These are phyloP conservation scores for Bonia amplexicaulis DNA, from an alignment of 176 grass and related monocot genomes.

Conservation along the genomic window DNA sequence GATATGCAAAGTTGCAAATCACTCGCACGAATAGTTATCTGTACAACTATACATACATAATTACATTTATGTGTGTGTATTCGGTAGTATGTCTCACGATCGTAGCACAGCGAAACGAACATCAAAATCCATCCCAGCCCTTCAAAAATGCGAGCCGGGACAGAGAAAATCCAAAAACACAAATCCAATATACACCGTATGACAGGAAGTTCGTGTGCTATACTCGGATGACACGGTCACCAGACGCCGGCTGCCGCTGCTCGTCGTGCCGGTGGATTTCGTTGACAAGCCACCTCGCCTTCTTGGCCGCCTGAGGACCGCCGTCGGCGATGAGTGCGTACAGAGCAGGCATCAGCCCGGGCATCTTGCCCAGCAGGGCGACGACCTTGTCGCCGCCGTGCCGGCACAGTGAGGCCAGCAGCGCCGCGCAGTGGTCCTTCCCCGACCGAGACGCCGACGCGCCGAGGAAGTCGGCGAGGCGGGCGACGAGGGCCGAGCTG, in stretches of 20 bases:
- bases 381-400: slow-evolving; percentile 46
- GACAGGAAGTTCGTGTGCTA: neutral
- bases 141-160: slow-evolving; percentile 56
- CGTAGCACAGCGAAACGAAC: neutral
- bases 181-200: neutral
- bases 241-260: slow-evolving; percentile 6
- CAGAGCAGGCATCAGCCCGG: slow-evolving; percentile 52
- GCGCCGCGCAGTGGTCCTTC: slow-evolving; percentile 53
- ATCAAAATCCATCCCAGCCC: slow-evolving; percentile 21
- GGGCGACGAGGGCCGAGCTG: slow-evolving; percentile 28
- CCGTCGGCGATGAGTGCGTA: slow-evolving; percentile 64
- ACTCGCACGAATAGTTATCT: neutral
- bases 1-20: neutral
- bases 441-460: slow-evolving; percentile 38
- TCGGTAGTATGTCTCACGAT: neutral
- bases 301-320: slow-evolving; percentile 34
- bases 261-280: slow-evolving; percentile 57
- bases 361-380: slow-evolving; percentile 51
- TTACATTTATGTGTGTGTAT: neutral
- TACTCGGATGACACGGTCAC: slow-evolving; percentile 45
- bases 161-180: neutral
- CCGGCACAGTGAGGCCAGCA: slow-evolving; percentile 51
- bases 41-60: neutral
- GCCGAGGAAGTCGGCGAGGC: slow-evolving; percentile 50
- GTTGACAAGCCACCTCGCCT: slow-evolving; percentile 59